A percentile compares a stretch with the other conserved stretches of the same genome.
These are phyloP conservation scores for Neurospora hispaniola DNA, from an alignment of 495 filamentous ascomycete genomes.

Conservation along the genomic window DNA sequence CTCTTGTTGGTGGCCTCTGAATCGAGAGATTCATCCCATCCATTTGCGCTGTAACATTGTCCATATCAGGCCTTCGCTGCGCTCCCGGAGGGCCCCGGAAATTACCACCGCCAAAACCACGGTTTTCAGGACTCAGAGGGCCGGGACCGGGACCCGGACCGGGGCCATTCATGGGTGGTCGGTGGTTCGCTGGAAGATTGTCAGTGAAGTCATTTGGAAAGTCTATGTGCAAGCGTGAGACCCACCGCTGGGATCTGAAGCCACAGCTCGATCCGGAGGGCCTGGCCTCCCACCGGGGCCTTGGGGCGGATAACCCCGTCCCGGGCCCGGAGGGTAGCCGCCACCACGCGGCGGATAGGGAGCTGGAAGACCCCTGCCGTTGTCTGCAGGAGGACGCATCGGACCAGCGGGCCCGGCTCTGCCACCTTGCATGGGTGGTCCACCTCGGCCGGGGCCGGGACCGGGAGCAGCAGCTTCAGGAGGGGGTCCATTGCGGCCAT, in stretches of 20 bases:
- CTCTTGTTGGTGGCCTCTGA: constrained; percentile 23
- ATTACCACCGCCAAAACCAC: constrained; percentile 50
- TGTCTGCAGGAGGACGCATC: constrained; percentile 27
- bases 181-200: constrained; percentile 18
- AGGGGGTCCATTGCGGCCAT: constrained; percentile 19
- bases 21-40: constrained; percentile 46
- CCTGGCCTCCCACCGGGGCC: constrained; percentile 30
- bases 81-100: constrained; percentile 55
- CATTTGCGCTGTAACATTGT: constrained; percentile 45
- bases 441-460: constrained; percentile 24
- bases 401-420: constrained; percentile 31
- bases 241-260: constrained; percentile 29
- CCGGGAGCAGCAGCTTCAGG: constrained; percentile 2
- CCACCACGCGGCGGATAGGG: constrained; percentile 22
- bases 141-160: constrained; percentile 3
- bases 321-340: constrained; percentile 21
- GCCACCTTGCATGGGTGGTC: constrained; percentile 27
- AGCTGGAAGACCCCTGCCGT: constrained; percentile 25
- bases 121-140: constrained; percentile 29
- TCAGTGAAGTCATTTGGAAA: constrained; percentile 1
- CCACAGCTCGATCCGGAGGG: constrained; percentile 21
- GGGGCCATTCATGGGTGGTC: constrained; percentile 20
- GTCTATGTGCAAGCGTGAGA: not conserved
- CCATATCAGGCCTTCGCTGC: constrained; percentile 34
- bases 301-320: constrained; percentile 31